Conservation (phyloP, 441 rosid genomes). For the Populus hybrid region DNA sequence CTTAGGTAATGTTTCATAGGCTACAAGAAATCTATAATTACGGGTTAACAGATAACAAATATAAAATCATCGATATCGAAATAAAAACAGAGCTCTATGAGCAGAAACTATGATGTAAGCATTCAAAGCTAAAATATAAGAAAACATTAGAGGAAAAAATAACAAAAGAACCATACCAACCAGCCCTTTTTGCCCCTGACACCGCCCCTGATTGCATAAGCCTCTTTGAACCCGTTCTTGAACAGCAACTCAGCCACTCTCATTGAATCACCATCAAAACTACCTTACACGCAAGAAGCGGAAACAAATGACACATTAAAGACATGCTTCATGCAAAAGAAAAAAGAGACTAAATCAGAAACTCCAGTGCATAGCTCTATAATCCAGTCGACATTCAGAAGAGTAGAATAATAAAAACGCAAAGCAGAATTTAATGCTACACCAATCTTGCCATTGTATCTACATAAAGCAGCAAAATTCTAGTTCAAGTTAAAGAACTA, state of each 20-base stretch:
- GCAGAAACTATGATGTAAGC: not conserved
- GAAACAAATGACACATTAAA: slow-evolving; percentile 16
- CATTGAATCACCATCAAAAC: slow-evolving; percentile 35
- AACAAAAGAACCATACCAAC: slow-evolving; percentile 32
- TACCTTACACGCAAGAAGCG: slow-evolving; percentile 29
- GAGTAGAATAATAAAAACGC: not conserved
- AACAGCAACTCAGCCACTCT: slow-evolving; percentile 33
- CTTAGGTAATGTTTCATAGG: not conserved
- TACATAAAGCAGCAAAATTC: not conserved
- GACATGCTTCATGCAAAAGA: not conserved
- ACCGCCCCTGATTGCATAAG: slow-evolving; percentile 75
- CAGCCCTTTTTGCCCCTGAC: slow-evolving; percentile 48
- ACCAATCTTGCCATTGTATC: not conserved
- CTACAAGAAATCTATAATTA: not conserved
- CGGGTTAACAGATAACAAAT: not conserved
- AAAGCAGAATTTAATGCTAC: not conserved
- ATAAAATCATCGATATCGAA: no score
- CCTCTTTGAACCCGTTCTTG: slow-evolving; percentile 78
- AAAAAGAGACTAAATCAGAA: not conserved
- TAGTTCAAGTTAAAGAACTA: not conserved
- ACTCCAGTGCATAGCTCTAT: not conserved
- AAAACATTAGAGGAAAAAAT: not conserved
- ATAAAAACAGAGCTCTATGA: not conserved
- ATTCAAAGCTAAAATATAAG: not conserved
- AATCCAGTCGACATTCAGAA: not conserved